Percentiles rank a stretch among this genome's conserved stretches.
Evolutionary conservation across 495 filamentous ascomycete genomes (phyloP).

Genomic region (Aspergillus nidulans): DNA sequence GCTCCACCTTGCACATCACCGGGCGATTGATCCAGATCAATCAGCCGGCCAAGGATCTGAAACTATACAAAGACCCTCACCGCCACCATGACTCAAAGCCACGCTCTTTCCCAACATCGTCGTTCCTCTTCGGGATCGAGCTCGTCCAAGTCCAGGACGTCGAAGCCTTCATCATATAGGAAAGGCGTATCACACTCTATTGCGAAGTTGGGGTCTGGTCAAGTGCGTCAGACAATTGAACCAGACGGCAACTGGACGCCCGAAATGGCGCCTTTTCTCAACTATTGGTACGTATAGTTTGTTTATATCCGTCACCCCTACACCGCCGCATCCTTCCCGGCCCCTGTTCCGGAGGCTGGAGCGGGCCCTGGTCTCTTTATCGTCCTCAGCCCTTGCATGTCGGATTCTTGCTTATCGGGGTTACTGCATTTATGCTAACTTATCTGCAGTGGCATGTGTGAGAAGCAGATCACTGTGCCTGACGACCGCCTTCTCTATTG

Average conservation of each 20-base stretch:
- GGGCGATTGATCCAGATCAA: constrained; percentile 29
- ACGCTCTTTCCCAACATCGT: constrained; percentile 28
- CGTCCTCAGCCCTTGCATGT: constrained; percentile 20
- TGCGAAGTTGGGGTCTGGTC: constrained; percentile 38
- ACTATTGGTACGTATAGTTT: constrained; percentile 55
- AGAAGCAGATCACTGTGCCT: constrained; percentile 63
- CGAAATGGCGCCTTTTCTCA: constrained; percentile 58
- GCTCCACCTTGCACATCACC: constrained; percentile 36
- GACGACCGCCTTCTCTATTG: constrained; percentile 57
- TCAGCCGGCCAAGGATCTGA: constrained; percentile 11
- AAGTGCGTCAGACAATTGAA: constrained; percentile 17
- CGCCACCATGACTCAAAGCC: constrained; percentile 44
- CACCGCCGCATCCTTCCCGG: constrained; percentile 6
- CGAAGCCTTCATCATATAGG: constrained; percentile 33
- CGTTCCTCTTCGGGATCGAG: constrained; percentile 34
- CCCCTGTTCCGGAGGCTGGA: background rate
- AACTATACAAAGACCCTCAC: constrained; percentile 31
- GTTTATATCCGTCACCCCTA: background rate
- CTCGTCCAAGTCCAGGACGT: constrained; percentile 29
- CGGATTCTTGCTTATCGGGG: constrained; percentile 17
- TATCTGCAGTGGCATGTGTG: constrained; percentile 53
- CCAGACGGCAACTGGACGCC: constrained; percentile 41
- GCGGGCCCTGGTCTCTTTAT: constrained; percentile 12
- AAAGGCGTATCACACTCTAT: constrained; percentile 37
- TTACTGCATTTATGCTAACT: constrained; percentile 26